Conservation (phyloP, 2,329 filamentous ascomycete genomes). For the Xylariaceae sp. region DNA sequence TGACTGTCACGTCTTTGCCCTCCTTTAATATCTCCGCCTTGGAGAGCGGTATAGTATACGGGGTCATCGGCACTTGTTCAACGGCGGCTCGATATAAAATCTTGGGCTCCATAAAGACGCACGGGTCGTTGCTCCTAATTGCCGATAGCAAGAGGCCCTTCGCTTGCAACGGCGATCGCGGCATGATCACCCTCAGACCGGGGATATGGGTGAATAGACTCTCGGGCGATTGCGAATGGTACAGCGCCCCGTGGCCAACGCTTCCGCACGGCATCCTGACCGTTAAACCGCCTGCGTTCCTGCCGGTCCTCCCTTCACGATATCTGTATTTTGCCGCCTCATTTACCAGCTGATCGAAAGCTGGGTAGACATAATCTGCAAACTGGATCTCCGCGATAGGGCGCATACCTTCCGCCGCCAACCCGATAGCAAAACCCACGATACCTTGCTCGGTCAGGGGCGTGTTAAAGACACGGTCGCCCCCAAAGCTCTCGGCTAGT, state of each 20-base stretch:
- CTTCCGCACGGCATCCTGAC: slow-evolving; percentile 89
- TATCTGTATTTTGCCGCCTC: slow-evolving; percentile 89
- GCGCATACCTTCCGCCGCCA: slow-evolving; percentile 87
- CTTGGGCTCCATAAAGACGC: slow-evolving; percentile 93
- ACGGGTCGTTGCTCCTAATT: slow-evolving; percentile 81
- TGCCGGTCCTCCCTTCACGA: slow-evolving; percentile 62
- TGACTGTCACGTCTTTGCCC: slow-evolving; percentile 78
- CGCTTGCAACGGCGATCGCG: slow-evolving; percentile 81
- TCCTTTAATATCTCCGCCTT: slow-evolving; percentile 83
- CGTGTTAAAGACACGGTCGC: slow-evolving; percentile 93
- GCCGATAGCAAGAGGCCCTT: slow-evolving; percentile 81
- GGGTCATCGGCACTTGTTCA: slow-evolving; percentile 81
- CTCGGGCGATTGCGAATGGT: slow-evolving; percentile 90
- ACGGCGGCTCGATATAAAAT: slow-evolving; percentile 89
- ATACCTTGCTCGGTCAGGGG: slow-evolving; percentile 94
- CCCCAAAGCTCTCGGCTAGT: slow-evolving; percentile 82
- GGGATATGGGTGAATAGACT: slow-evolving; percentile 86
- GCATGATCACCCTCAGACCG: slow-evolving; percentile 82
- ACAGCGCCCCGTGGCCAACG: slow-evolving; percentile 84
- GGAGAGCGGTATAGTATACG: slow-evolving; percentile 82
- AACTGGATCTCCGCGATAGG: slow-evolving; percentile 96
- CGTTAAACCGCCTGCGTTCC: slow-evolving; percentile 75
- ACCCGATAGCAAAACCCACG: slow-evolving; percentile 88
- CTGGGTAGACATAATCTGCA: slow-evolving; percentile 90
- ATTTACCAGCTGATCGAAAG: slow-evolving; percentile 93